Evolutionary conservation across 768 basidiomycete species (phyloP), one percentile per base, ranked within the genome.

Genomic region (Suillus luteus): DNA sequence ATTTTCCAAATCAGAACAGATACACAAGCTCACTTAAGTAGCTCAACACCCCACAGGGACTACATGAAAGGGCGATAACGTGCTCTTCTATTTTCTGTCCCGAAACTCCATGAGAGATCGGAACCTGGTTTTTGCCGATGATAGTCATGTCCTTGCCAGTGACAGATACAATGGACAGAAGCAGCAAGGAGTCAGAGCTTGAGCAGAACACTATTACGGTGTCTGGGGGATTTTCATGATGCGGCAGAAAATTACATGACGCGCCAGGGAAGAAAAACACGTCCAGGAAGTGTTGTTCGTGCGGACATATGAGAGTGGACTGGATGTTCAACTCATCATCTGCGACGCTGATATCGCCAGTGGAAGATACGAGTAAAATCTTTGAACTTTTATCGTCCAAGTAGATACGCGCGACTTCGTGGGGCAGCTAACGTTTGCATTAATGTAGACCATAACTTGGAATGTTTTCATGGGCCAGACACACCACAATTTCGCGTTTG

Each of bases 21-120:
- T 33, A 38, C 60, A 49, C 40, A 27, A 17, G 75, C 83, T 46
- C 69, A 86, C 86, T 72, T n/a, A 87, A 69, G 38, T 86, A 69
- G 64, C 79, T 84, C 51, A 87, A 63, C 67, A 76, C 75, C 22
- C 86, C 87, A 6, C 81, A 79, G 0, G 74, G 44, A 65, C 84
- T 86, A 59, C 72, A 75, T 49, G 71, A 70, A 15, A 75, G 33
- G 37, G 68, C 57, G 2, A 63, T 8, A 37, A 37, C 38, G 71
- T 58, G 44, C 35, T 27, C 38, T n/a, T 27, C 15, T 51, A 3
- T 12, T 64, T 10, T 2, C 11, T 15, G 27, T 49, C 40, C 5
- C 22, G 49, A 37, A 54, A 55, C 27, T 63, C 60, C 38, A 49
- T 62, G 55, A 9, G 37, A 40, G 22, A 19, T 58, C 37, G 57